Conservation (phyloP, 192 early-diverging fungal species). For the Oehlia diaphana region DNA sequence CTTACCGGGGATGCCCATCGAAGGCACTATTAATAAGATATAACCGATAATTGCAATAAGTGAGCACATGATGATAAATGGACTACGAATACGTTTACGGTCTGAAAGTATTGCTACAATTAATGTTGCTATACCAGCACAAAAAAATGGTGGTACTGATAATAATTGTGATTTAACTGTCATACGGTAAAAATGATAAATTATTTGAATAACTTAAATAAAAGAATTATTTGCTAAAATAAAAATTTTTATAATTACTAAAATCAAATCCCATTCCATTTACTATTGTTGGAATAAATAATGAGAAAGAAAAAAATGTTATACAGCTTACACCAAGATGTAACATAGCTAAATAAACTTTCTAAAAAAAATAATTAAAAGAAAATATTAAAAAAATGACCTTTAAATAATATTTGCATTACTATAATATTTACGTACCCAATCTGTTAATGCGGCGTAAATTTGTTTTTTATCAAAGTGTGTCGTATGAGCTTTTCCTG, state of each 20-base stretch:
- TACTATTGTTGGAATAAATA: conserved; percentile 76
- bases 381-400: neutral
- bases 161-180: conserved; percentile 29
- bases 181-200: neutral
- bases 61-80: neutral
- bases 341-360: too few relatives aligned
- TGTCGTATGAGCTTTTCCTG: too few relatives aligned
- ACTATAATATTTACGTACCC: conserved; percentile 9
- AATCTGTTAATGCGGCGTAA: conserved; percentile 33
- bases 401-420: too few relatives aligned
- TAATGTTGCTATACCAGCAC: conserved; percentile 14
- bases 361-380: too few relatives aligned
- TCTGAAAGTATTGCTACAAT: conserved; percentile 10
- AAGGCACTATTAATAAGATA: neutral
- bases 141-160: conserved; percentile 33
- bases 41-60: neutral
- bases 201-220: neutral
- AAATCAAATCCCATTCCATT: conserved; percentile 61
- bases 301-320: conserved; percentile 41
- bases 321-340: too few relatives aligned
- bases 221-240: neutral
- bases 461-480: too few relatives aligned
- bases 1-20: neutral
- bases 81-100: neutral
- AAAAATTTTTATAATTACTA: neutral